These are phyloP conservation scores for Isochrysis galbana DNA, from an alignment of 78 protist species.

Conservation along the genomic window DNA sequence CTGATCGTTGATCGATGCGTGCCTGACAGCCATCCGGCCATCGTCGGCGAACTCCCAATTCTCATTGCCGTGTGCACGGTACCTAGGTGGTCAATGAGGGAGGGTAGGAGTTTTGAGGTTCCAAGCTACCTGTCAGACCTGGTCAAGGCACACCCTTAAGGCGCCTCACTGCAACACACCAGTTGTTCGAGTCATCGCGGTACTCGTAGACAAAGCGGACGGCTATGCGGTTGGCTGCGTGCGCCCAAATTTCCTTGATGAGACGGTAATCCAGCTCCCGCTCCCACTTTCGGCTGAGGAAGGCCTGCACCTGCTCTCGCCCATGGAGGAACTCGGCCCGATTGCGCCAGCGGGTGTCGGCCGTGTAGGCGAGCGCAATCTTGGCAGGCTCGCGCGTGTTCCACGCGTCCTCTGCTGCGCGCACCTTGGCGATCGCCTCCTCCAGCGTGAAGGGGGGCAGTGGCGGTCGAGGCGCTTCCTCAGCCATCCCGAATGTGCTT, in stretches of 20 bases:
- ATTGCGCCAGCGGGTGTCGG: constrained; percentile 69
- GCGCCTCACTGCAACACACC: too few species aligned
- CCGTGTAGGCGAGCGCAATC: constrained; percentile 50
- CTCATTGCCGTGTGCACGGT: constrained; percentile 74
- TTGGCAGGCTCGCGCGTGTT: constrained; percentile 50
- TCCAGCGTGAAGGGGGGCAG: constrained; percentile 69
- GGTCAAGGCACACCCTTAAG: too few species aligned
- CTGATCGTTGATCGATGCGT: constrained; percentile 63
- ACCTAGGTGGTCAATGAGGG: too few species aligned
- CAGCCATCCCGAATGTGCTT: too few species aligned
- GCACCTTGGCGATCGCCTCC: constrained; percentile 53
- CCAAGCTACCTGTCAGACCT: too few species aligned
- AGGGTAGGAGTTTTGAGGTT: too few species aligned
- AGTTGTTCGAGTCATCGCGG: constrained; percentile 34
- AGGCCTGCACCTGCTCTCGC: constrained; percentile 47
- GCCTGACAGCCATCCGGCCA: constrained; percentile 54
- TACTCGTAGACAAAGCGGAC: constrained; percentile 69
- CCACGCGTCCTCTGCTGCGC: constrained; percentile 77
- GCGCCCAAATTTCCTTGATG: constrained; percentile 65
- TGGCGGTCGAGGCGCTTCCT: constrained; percentile 35
- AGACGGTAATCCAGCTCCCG: constrained; percentile 61
- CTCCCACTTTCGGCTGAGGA: constrained; percentile 55
- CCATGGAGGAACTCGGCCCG: constrained; percentile 53
- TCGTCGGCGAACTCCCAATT: constrained; percentile 59
- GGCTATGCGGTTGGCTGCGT: constrained; percentile 56